Conservation (phyloP, 2,329 filamentous ascomycete species). For the Aspergillus quadrilineatus region DNA sequence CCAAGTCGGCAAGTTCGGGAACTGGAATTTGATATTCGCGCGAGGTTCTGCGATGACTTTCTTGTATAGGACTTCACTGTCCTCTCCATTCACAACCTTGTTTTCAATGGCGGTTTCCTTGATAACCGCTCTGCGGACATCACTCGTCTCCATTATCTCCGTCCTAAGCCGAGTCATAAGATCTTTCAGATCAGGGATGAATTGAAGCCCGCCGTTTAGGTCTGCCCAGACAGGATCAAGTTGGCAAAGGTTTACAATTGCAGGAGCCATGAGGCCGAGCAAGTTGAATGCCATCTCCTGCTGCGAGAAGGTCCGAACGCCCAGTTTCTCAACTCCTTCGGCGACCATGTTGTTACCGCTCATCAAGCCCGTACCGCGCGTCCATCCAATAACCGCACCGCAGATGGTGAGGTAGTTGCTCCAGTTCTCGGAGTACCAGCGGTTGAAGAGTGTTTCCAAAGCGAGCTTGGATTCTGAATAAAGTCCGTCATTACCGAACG, state of each 20-base stretch:
- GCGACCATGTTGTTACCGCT: conserved; percentile 96
- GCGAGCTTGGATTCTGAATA: conserved; percentile 98
- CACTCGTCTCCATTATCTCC: conserved; percentile 91
- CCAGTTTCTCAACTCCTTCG: conserved; percentile 93
- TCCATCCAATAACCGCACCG: conserved; percentile 98
- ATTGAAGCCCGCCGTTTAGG: conserved; percentile 95
- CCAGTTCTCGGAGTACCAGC: conserved; percentile 98
- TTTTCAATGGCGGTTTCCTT: conserved; percentile 97
- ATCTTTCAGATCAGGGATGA: conserved; percentile 92
- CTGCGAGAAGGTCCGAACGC: conserved; percentile 97
- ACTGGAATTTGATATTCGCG: conserved; percentile 97
- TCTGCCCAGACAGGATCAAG: conserved; percentile 94
- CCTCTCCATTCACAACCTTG: conserved; percentile 92
- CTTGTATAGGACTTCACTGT: conserved; percentile 89
- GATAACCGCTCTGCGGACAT: conserved; percentile 87
- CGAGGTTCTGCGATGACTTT: conserved; percentile 90
- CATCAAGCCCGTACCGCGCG: conserved; percentile 97
- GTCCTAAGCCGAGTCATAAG: conserved; percentile 91
- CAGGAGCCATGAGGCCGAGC: conserved; percentile 90
- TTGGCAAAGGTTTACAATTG: conserved; percentile 94
- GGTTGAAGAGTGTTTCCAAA: conserved; percentile 95
- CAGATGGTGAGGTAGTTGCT: conserved; percentile 96
- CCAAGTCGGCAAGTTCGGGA: conserved; percentile 88
- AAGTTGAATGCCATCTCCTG: conserved; percentile 99
- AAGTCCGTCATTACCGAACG: conserved; percentile 94